Percentiles rank a stretch among this genome's conserved stretches.
Evolutionary conservation across 2,329 filamentous ascomycete genomes (phyloP).

Genomic region (Alternaria brassicae): DNA sequence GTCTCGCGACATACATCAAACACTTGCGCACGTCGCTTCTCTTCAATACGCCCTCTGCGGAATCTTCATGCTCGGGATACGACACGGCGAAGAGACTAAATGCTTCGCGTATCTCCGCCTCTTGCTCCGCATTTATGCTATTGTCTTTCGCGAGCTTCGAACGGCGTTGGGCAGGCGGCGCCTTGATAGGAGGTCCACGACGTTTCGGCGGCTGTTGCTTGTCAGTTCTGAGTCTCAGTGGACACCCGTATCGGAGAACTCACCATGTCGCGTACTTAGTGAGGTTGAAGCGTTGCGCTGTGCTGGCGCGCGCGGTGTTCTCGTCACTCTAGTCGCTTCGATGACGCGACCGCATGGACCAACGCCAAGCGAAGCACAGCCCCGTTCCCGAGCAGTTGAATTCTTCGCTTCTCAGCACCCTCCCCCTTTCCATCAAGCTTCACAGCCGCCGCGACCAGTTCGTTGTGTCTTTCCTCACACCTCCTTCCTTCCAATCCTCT

Average conservation of each 20-base stretch:
- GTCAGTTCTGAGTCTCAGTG: background rate
- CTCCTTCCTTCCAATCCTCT: background rate
- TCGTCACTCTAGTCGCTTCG: conserved; percentile 10
- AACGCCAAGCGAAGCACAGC: conserved; percentile 7
- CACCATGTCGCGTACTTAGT: conserved; percentile 27
- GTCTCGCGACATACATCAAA: conserved; percentile 55
- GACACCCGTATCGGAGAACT: background rate
- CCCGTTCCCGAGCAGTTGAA: background rate
- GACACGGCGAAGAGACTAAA: conserved; percentile 75
- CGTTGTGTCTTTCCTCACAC: background rate
- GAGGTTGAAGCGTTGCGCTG: background rate
- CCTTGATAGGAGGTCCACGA: conserved; percentile 31
- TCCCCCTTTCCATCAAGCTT: background rate
- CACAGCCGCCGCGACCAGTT: background rate
- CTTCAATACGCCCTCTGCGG: conserved; percentile 63
- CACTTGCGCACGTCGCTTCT: conserved; percentile 57
- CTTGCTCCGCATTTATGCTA: conserved; percentile 82
- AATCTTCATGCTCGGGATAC: conserved; percentile 66
- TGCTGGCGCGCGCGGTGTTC: background rate
- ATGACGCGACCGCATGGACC: conserved; percentile 28
- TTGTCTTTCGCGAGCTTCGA: conserved; percentile 94
- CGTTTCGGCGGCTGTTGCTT: conserved; percentile 40
- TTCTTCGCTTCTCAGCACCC: conserved; percentile 11
- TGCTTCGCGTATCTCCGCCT: conserved; percentile 89
- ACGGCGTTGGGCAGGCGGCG: conserved; percentile 58